Evolutionary conservation across 805 yeast species (phyloP).

Genomic region (Kluyveromyces siamensis): DNA sequence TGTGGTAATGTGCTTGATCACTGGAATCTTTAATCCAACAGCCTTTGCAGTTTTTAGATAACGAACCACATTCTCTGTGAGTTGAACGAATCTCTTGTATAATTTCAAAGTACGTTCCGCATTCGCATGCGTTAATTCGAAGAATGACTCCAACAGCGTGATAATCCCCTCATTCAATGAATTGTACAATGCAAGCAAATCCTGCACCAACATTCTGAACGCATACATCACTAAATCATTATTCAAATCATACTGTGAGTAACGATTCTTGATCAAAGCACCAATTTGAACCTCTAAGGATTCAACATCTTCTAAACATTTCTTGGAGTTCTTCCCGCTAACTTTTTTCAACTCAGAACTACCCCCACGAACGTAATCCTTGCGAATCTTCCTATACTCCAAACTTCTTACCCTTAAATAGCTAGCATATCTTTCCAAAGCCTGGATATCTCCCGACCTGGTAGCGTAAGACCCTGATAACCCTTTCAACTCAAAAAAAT

Average conservation of each 20-base stretch:
- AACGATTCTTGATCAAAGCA: slow-evolving; percentile 63
- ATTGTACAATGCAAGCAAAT: slow-evolving; percentile 77
- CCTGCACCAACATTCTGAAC: slow-evolving; percentile 84
- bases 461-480: slow-evolving; percentile 25
- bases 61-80: slow-evolving; percentile 80
- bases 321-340: slow-evolving; percentile 50
- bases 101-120: slow-evolving; percentile 81
- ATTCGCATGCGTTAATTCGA: slow-evolving; percentile 80
- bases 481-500: slow-evolving; percentile 40
- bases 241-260: slow-evolving; percentile 68
- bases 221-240: slow-evolving; percentile 80
- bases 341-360: slow-evolving; percentile 37
- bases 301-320: slow-evolving; percentile 75
- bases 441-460: slow-evolving; percentile 39
- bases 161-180: slow-evolving; percentile 93
- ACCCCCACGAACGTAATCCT: slow-evolving; percentile 75
- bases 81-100: slow-evolving; percentile 75
- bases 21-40: slow-evolving; percentile 87
- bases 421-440: slow-evolving; percentile 56
- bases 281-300: slow-evolving; percentile 77
- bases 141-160: slow-evolving; percentile 85
- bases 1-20: slow-evolving; percentile 95
- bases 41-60: slow-evolving; percentile 85
- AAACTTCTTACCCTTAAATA: slow-evolving; percentile 62
- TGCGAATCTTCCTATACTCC: slow-evolving; percentile 53